Evolutionary conservation across 495 filamentous ascomycete species (phyloP).

Genomic region (Usnea hakonensis): DNA sequence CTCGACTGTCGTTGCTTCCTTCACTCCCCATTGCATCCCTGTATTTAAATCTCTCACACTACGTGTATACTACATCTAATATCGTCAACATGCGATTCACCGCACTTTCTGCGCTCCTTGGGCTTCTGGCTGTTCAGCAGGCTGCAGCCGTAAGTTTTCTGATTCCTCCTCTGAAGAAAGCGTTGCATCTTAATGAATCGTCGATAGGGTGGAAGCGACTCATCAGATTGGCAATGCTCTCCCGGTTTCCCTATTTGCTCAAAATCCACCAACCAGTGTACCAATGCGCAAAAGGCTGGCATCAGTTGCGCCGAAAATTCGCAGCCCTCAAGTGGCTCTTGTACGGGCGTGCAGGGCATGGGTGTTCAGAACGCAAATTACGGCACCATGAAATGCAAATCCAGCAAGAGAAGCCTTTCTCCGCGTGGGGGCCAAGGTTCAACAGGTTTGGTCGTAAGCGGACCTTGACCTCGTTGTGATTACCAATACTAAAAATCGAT

Average conservation of each 20-base stretch:
- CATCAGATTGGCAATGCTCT: slow-evolving; percentile 4
- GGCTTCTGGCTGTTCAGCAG: slow-evolving; percentile 36
- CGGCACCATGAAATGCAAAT: slow-evolving; percentile 36
- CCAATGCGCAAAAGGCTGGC: slow-evolving; percentile 53
- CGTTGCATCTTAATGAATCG: not conserved
- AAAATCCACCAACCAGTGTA: slow-evolving; percentile 69
- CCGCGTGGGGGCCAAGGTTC: slow-evolving; percentile 4
- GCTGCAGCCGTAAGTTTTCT: slow-evolving; percentile 42
- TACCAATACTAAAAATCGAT: not conserved
- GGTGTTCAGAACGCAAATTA: slow-evolving; percentile 47
- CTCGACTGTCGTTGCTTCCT: slow-evolving; percentile 22
- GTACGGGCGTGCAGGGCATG: slow-evolving; percentile 5
- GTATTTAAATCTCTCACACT: slow-evolving; percentile 15
- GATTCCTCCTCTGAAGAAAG: not conserved
- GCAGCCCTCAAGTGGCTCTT: not conserved
- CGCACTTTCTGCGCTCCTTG: slow-evolving; percentile 18
- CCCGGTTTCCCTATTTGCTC: slow-evolving; percentile 27
- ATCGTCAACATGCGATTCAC: slow-evolving; percentile 25
- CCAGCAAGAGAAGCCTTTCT: slow-evolving; percentile 32
- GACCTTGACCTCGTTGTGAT: slow-evolving; percentile 3
- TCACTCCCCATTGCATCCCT: slow-evolving; percentile 19
- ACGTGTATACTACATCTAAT: slow-evolving; percentile 4
- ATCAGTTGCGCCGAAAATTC: slow-evolving; percentile 53
- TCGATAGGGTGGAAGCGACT: not conserved
- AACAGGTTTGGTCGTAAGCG: not conserved